A percentile compares a stretch with the other conserved stretches of the same genome.
Evolutionary conservation across 495 filamentous ascomycete genomes (phyloP).

Genomic region (Daldinia childiae): DNA sequence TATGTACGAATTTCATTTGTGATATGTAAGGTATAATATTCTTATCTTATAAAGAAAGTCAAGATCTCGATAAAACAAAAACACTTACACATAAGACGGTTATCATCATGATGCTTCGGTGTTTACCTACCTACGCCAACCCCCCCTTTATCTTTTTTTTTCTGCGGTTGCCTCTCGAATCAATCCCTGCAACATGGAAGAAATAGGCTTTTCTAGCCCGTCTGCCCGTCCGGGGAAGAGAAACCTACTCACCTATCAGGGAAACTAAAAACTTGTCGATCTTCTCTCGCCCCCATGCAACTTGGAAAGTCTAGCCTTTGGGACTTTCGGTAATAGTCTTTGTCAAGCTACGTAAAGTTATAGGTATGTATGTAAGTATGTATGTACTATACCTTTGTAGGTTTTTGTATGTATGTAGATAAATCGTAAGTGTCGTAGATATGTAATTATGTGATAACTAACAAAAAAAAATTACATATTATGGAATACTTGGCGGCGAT

Average conservation of each 20-base stretch:
- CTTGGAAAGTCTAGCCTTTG: slow-evolving; percentile 28
- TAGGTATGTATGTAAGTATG: too few relatives aligned
- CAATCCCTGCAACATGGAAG: slow-evolving; percentile 16
- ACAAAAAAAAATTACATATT: too few relatives aligned
- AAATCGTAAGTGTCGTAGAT: background rate
- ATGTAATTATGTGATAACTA: too few relatives aligned
- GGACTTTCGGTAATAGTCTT: background rate
- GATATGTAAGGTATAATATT: background rate
- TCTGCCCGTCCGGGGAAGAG: slow-evolving; percentile 39
- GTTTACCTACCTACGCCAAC: slow-evolving; percentile 1
- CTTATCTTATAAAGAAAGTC: background rate
- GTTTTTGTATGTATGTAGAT: too few relatives aligned
- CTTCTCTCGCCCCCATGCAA: slow-evolving; percentile 14
- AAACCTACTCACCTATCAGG: slow-evolving; percentile 24
- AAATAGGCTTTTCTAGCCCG: slow-evolving; percentile 41
- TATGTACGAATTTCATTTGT: background rate
- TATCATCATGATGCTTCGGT: background rate
- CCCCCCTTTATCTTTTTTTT: background rate
- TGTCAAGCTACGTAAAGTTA: too few relatives aligned
- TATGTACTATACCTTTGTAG: too few relatives aligned
- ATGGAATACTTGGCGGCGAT: slow-evolving; percentile 3
- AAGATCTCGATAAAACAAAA: background rate
- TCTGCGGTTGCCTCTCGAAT: slow-evolving; percentile 11
- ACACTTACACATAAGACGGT: background rate
- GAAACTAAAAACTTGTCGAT: slow-evolving; percentile 30